Conservation (phyloP, 73 alveolate genomes). For the Symbiodinium natans region DNA sequence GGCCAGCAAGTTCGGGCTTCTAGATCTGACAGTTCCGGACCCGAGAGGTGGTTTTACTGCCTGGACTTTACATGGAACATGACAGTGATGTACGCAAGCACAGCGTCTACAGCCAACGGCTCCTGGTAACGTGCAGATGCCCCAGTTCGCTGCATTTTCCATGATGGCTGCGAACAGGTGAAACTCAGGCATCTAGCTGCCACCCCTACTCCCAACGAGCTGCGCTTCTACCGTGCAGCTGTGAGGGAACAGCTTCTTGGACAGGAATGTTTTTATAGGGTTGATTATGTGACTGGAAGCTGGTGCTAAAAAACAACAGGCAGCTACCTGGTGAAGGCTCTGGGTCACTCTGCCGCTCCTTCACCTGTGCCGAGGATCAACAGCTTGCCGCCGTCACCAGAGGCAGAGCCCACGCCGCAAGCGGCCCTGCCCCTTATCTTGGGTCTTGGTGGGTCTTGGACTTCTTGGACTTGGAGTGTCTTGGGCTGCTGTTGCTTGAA, state of each 20-base stretch:
- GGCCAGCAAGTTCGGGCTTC: too few relatives aligned
- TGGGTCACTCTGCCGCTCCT: neutral
- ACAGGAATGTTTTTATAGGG: neutral
- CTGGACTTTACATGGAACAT: too few relatives aligned
- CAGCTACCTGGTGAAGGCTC: neutral
- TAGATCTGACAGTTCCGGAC: too few relatives aligned
- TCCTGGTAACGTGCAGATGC: too few relatives aligned
- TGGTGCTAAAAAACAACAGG: constrained; percentile 42
- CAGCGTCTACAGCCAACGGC: too few relatives aligned
- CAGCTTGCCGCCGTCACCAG: constrained; percentile 75
- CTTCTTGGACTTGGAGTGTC: too few relatives aligned
- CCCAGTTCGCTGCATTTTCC: too few relatives aligned
- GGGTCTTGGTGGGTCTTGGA: too few relatives aligned
- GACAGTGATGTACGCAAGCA: too few relatives aligned
- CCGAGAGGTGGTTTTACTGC: too few relatives aligned
- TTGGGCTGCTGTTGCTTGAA: too few relatives aligned
- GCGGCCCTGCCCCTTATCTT: neutral
- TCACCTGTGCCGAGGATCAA: constrained; percentile 23
- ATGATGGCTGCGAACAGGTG: neutral
- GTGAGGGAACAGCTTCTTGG: constrained; percentile 64
- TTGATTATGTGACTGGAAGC: neutral
- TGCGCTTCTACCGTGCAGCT: constrained; percentile 78
- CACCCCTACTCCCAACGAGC: constrained; percentile 86
- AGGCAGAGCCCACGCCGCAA: constrained; percentile 59
- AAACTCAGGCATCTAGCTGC: constrained; percentile 86